Evolutionary conservation across 257 asterid species (phyloP), one percentile per base, ranked within the genome.

Genomic region (Solanum clarkiae): DNA sequence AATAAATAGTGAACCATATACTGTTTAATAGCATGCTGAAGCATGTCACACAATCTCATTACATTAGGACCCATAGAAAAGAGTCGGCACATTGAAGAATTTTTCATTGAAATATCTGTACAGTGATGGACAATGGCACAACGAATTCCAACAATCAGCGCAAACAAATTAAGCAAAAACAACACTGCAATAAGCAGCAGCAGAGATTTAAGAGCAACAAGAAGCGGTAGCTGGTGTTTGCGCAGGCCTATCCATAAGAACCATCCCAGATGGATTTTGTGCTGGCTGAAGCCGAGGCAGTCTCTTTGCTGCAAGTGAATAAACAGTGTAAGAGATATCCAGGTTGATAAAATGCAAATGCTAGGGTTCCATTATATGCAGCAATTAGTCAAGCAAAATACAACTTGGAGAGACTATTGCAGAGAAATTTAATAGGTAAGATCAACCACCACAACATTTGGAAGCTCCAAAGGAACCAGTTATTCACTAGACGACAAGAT

Each of bases 231-330:
- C 83, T 6, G 63, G 84, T 51, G 85, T 85, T 56, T 89, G 95
- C 20, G 93, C 93, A 17, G 95, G 94, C 86, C 93, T 92, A 83
- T 94, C 97, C 92, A 92, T 90, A 51, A 94, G 94, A 72, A 92
- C 96, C 98, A 93, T 94, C 85, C 97, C 97, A 0, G 98, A 90
- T 4, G 97, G 97, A 87, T 93, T 94, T 82, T 93, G 87, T 63
- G 93, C 93, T 44, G 92, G 95, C 88, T 93, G 98, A 86, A 94
- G 85, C 82, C 97, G 96, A 24, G 98, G 97, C 89, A 94, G 84
- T 91, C 93, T 91, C 92, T 93, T 92, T 5, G 98, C 97, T 94
- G 98, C 81, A 91, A 49, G 80, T 66, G 77, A 69, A 54, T 53
- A 26, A 79, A 79, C 82, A 66, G 17, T 36, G 54, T 10, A 42